A percentile compares a stretch with the other conserved stretches of the same genome.
phyloP scores from a whole-genome alignment of 176 grass and related monocot genomes.

The Panicum miliaceum region DNA sequence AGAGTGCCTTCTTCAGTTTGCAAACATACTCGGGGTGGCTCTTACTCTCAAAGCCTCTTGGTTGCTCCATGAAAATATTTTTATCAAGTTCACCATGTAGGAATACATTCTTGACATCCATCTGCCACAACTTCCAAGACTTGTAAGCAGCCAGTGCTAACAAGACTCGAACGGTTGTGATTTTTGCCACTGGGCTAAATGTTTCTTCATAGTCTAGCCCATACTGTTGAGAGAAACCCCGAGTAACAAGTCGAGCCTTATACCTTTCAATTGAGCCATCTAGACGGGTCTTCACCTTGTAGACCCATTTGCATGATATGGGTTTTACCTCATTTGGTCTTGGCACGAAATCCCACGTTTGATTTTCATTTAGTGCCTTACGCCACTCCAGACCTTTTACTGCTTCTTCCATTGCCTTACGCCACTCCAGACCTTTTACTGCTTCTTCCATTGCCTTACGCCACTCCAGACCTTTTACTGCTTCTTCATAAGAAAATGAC shows the following conservation, averaged over 20 bases:
- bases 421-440: no score
- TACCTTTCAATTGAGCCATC: background rate
- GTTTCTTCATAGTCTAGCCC: no score
- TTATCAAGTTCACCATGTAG: background rate
- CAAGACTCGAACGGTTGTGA: no score
- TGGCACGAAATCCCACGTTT: background rate
- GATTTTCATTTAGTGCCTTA: conserved; percentile 1
- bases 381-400: no score
- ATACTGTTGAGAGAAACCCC: no score
- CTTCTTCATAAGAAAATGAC: background rate
- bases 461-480: background rate
- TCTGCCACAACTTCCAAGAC: background rate
- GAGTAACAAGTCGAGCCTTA: background rate
- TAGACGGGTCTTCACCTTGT: background rate
- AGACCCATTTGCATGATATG: background rate
- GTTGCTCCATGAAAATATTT: background rate
- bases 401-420: no score
- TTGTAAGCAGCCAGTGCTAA: no score
- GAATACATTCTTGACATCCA: background rate
- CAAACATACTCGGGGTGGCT: background rate
- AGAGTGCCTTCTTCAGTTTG: conserved; percentile 1
- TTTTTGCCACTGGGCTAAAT: no score
- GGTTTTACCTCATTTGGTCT: background rate
- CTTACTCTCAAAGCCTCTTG: background rate
- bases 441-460: background rate